phyloP scores from a whole-genome alignment of 257 asterid species.

The Gentiana straminea region DNA sequence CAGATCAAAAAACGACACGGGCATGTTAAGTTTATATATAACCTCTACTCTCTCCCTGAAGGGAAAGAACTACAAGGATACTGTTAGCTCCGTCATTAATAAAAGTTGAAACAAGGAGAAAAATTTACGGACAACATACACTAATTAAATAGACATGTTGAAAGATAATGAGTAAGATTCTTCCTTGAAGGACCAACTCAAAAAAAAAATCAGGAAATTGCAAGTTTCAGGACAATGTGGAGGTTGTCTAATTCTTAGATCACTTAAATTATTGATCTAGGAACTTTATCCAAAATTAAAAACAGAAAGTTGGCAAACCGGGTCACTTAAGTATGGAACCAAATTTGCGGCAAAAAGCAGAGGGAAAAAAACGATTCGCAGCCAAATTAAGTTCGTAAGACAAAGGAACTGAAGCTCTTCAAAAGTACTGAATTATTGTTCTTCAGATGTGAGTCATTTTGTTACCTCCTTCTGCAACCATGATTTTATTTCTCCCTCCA shows the following conservation, averaged over 20 bases:
- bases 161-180: too few species aligned
- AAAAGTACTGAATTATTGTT: background rate
- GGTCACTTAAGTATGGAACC: too few species aligned
- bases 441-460: conserved; percentile 12
- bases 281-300: background rate
- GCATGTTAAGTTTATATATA: background rate
- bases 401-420: background rate
- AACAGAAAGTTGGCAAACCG: background rate
- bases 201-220: background rate
- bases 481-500: conserved; percentile 47
- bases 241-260: background rate
- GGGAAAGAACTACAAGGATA: background rate
- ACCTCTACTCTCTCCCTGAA: background rate
- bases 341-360: too few species aligned
- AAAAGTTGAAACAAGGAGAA: too few species aligned
- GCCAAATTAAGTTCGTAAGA: background rate
- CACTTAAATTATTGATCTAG: background rate
- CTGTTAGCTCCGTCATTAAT: too few species aligned
- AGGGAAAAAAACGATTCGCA: too few species aligned
- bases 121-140: too few species aligned
- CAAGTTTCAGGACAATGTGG: background rate
- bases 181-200: too few species aligned
- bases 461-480: conserved; percentile 59
- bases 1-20: conserved; percentile 5
- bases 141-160: too few species aligned